Conservation (phyloP, 1,139 yeast genomes). For the Taphrina wiesneri region DNA sequence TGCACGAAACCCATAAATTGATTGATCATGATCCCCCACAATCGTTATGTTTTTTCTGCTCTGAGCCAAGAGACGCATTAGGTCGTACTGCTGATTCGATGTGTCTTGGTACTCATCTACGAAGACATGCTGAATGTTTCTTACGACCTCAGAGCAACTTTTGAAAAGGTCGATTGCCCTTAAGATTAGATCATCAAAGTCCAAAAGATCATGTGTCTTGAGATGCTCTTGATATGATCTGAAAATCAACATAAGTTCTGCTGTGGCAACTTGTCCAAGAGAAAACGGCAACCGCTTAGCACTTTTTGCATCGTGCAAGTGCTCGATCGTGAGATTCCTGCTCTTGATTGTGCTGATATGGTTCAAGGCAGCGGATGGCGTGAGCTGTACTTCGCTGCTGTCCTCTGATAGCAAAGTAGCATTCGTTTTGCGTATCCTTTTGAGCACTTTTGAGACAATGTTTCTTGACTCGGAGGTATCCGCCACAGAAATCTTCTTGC, state of each 20-base stretch:
- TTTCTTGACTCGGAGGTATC: constrained; percentile 58
- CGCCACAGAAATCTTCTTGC: constrained; percentile 55
- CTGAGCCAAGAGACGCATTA: constrained; percentile 62
- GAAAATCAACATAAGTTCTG: constrained; percentile 47
- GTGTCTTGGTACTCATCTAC: constrained; percentile 97
- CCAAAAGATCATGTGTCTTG: constrained; percentile 53
- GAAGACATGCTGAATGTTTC: constrained; percentile 64
- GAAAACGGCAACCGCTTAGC: constrained; percentile 4
- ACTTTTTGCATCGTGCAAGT: neutral
- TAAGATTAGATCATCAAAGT: constrained; percentile 81
- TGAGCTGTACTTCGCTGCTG: neutral
- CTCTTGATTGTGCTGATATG: constrained; percentile 20
- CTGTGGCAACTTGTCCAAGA: neutral
- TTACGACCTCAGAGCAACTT: constrained; percentile 52
- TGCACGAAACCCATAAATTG: constrained; percentile 84
- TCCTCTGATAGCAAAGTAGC: neutral
- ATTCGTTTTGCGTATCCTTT: neutral
- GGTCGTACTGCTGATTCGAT: constrained; percentile 67
- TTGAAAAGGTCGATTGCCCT: constrained; percentile 56
- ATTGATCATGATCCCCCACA: constrained; percentile 96
- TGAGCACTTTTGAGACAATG: constrained; percentile 20
- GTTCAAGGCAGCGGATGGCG: constrained; percentile 3
- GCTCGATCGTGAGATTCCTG: neutral
- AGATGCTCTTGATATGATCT: constrained; percentile 57
- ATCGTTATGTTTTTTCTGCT: constrained; percentile 62